A percentile compares a stretch with the other conserved stretches of the same genome.
Conservation (phyloP, 441 rosid species). For the Omphalea diandra region DNA sequence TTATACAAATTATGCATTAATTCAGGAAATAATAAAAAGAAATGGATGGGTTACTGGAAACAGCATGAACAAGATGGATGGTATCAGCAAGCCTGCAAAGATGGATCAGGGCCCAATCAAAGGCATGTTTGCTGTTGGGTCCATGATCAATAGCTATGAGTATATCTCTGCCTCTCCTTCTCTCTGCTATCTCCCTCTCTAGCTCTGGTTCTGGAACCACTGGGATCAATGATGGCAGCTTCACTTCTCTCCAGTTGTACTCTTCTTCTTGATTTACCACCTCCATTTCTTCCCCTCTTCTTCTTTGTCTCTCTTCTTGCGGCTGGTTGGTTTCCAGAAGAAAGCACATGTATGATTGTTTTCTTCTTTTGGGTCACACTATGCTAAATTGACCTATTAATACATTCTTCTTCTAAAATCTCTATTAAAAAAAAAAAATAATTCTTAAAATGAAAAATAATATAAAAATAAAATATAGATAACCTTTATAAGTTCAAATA, state of each 20-base stretch:
- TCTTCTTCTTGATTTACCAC: constrained; percentile 48
- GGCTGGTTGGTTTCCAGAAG: too few species aligned
- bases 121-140: constrained; percentile 64
- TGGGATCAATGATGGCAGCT: constrained; percentile 54
- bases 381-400: too few species aligned
- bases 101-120: constrained; percentile 69
- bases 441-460: too few species aligned
- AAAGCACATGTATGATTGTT: too few species aligned
- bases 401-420: too few species aligned
- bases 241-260: constrained; percentile 63
- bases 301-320: neutral
- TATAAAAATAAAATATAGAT: too few species aligned
- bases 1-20: neutral
- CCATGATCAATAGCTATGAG: constrained; percentile 68
- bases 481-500: too few species aligned
- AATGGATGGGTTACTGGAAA: constrained; percentile 46
- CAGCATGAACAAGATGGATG: constrained; percentile 79
- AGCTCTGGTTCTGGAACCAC: constrained; percentile 52
- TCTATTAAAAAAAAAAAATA: too few species aligned
- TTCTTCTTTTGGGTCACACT: too few species aligned
- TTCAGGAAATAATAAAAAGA: neutral
- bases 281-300: constrained; percentile 39
- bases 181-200: constrained; percentile 70
- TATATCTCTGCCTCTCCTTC: constrained; percentile 77
- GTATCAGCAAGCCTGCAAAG: constrained; percentile 78